Percentiles rank a stretch among this genome's conserved stretches.
Evolutionary conservation across 345 rosid genomes (phyloP).

Genomic region (Anacardium occidentale): DNA sequence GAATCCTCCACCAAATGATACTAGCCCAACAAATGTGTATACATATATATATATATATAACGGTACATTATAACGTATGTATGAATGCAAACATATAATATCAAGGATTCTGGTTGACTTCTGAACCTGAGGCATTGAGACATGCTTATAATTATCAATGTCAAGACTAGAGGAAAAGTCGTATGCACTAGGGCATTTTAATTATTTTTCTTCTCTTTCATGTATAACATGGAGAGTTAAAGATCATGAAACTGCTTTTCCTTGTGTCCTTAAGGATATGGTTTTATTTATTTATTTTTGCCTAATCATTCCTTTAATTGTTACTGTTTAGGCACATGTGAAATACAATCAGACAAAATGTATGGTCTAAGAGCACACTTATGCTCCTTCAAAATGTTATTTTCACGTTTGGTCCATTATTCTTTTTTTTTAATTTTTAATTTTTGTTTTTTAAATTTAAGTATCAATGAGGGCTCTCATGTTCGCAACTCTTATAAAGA

Average conservation of each 20-base stretch:
- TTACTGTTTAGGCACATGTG: conserved; percentile 60
- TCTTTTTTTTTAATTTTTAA: not conserved
- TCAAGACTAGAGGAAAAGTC: not conserved
- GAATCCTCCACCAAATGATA: too few species aligned
- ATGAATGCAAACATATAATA: too few species aligned
- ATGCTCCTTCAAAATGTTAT: not conserved
- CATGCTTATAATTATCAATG: not conserved
- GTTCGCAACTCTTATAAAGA: too few species aligned
- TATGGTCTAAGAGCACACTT: conserved; percentile 25
- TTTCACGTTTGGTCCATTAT: not conserved
- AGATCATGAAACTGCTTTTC: not conserved
- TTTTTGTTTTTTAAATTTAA: not conserved
- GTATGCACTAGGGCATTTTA: conserved; percentile 5
- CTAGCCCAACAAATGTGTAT: too few species aligned
- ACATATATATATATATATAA: too few species aligned
- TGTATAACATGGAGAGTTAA: too few species aligned
- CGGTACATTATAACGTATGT: too few species aligned
- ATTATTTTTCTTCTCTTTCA: not conserved
- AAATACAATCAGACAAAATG: conserved; percentile 81
- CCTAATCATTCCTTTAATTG: conserved; percentile 20
- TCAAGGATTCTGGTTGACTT: too few species aligned
- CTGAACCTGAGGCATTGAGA: not conserved
- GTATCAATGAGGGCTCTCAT: too few species aligned
- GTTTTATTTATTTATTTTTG: not conserved
- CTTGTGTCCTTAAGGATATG: not conserved